phyloP scores from a whole-genome alignment of 2,329 filamentous ascomycete genomes.

The Neospermospora avenae region DNA sequence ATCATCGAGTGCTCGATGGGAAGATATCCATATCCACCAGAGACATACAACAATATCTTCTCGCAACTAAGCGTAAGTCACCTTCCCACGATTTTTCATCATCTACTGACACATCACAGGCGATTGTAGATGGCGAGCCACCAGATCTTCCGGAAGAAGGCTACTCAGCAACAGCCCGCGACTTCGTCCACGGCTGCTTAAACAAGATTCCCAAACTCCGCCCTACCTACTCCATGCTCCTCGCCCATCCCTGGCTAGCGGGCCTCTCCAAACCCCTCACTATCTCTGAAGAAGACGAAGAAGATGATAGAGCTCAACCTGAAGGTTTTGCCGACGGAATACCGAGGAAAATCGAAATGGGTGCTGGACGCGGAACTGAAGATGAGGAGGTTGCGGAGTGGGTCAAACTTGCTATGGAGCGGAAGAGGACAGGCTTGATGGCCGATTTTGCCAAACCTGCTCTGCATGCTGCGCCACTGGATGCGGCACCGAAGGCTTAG shows the following conservation, averaged over 20 bases:
- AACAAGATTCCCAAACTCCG: conserved; percentile 89
- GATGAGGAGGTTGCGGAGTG: conserved; percentile 85
- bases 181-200: conserved; percentile 85
- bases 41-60: conserved; percentile 98
- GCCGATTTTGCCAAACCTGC: conserved; percentile 65
- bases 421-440: conserved; percentile 57
- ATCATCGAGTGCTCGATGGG: conserved; percentile 96
- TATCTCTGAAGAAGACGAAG: conserved; percentile 65
- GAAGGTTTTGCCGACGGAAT: conserved; percentile 33
- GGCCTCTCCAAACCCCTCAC: conserved; percentile 72
- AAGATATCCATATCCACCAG: conserved; percentile 91
- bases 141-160: conserved; percentile 76
- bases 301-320: conserved; percentile 36
- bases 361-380: conserved; percentile 38
- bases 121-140: conserved; percentile 96
- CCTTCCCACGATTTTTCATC: too few relatives aligned
- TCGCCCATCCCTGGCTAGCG: conserved; percentile 86
- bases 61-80: conserved; percentile 87
- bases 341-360: conserved; percentile 16
- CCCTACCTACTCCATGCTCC: conserved; percentile 88
- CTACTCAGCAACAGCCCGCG: conserved; percentile 75
- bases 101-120: conserved; percentile 49
- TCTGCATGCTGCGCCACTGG: conserved; percentile 80
- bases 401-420: conserved; percentile 71
- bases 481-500: conserved; percentile 1